Evolutionary conservation across 2,329 filamentous ascomycete genomes (phyloP).

Genomic region (Pyrenochaeta sp.): DNA sequence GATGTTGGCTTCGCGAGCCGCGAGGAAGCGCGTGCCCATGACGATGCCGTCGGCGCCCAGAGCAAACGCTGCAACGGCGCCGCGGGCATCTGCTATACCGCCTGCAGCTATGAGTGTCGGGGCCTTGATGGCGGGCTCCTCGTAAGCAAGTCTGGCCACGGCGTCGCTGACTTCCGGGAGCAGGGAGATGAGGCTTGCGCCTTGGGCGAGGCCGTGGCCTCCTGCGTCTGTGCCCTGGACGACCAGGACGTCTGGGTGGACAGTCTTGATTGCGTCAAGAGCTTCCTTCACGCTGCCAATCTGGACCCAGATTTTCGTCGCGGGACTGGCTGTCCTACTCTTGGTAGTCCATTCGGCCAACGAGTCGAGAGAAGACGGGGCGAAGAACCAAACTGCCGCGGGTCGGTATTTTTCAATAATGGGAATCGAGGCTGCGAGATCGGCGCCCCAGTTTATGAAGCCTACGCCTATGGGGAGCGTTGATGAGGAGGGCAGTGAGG

Average conservation of each 20-base stretch:
- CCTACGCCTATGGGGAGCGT: slow-evolving; percentile 65
- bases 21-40: slow-evolving; percentile 71
- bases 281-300: slow-evolving; percentile 67
- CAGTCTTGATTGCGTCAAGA: slow-evolving; percentile 55
- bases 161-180: slow-evolving; percentile 65
- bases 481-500: slow-evolving; percentile 8
- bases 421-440: slow-evolving; percentile 56
- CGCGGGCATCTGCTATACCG: slow-evolving; percentile 65
- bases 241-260: slow-evolving; percentile 64
- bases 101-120: slow-evolving; percentile 63
- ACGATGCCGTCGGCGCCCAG: slow-evolving; percentile 62
- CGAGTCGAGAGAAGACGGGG: slow-evolving; percentile 47
- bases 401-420: slow-evolving; percentile 63
- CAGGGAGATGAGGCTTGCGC: slow-evolving; percentile 63
- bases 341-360: slow-evolving; percentile 41
- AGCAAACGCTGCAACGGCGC: slow-evolving; percentile 62
- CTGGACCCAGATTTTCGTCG: slow-evolving; percentile 65
- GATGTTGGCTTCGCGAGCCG: slow-evolving; percentile 57
- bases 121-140: slow-evolving; percentile 6
- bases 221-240: slow-evolving; percentile 71
- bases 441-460: slow-evolving; percentile 64
- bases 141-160: slow-evolving; percentile 40
- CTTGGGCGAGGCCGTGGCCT: slow-evolving; percentile 66
- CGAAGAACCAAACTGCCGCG: slow-evolving; percentile 72
- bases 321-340: slow-evolving; percentile 41